Conservation (phyloP, 805 yeast genomes). For the Monosporozyma yasuniensis region DNA sequence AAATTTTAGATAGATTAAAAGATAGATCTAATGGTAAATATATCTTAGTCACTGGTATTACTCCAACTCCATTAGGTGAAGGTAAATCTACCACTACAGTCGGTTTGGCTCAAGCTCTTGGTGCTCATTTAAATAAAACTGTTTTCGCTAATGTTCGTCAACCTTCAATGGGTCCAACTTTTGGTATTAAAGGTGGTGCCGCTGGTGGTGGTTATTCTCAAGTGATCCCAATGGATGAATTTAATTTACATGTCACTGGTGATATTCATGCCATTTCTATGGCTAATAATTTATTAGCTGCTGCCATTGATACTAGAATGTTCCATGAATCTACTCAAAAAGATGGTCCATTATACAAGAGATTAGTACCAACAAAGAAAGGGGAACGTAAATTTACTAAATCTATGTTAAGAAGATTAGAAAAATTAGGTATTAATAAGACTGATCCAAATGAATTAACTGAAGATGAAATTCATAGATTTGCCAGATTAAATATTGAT, state of each 20-base stretch:
- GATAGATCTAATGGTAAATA: slow-evolving; percentile 67
- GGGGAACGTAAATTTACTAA: slow-evolving; percentile 72
- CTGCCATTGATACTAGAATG: slow-evolving; percentile 94
- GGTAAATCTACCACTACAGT: slow-evolving; percentile 96
- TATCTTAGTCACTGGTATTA: slow-evolving; percentile 90
- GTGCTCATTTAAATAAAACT: slow-evolving; percentile 76
- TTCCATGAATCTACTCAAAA: slow-evolving; percentile 89
- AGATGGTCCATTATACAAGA: slow-evolving; percentile 68
- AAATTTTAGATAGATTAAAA: slow-evolving; percentile 58
- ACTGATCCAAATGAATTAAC: slow-evolving; percentile 75
- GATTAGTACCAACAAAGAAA: slow-evolving; percentile 79
- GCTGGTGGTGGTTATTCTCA: slow-evolving; percentile 99
- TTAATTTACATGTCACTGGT: slow-evolving; percentile 95
- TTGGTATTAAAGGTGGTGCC: slow-evolving; percentile 98
- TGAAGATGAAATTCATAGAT: slow-evolving; percentile 59
- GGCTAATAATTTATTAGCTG: slow-evolving; percentile 88
- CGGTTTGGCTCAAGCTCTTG: slow-evolving; percentile 93
- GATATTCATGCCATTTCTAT: slow-evolving; percentile 94
- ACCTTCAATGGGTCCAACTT: slow-evolving; percentile 98
- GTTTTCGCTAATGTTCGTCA: slow-evolving; percentile 94
- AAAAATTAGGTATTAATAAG: slow-evolving; percentile 72
- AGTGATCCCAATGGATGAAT: slow-evolving; percentile 98
- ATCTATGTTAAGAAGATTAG: slow-evolving; percentile 67
- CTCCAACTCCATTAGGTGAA: slow-evolving; percentile 97
- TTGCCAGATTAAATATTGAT: slow-evolving; percentile 81